phyloP scores from a whole-genome alignment of 345 rosid genomes.

The Dipteronia sinensis region DNA sequence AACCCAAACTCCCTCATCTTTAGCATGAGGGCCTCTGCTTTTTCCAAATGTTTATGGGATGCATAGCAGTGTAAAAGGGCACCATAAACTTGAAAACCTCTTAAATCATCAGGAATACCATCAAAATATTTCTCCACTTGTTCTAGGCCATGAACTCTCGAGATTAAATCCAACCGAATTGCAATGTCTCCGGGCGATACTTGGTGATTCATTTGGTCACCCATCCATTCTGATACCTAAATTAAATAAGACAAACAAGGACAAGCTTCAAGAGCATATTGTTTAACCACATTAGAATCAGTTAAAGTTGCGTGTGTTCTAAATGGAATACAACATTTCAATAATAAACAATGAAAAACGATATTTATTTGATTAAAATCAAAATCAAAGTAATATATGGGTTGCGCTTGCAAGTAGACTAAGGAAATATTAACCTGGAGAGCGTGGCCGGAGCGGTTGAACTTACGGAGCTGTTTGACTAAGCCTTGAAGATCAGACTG shows the following conservation, averaged over 20 bases:
- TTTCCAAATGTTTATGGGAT: constrained; percentile 32
- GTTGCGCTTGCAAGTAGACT: too few species aligned
- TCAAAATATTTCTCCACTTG: constrained; percentile 51
- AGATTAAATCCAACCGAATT: constrained; percentile 50
- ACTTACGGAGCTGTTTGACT: constrained; percentile 43
- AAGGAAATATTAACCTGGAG: constrained; percentile 40
- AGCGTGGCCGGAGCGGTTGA: constrained; percentile 47
- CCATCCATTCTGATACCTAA: constrained; percentile 55
- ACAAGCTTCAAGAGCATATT: too few species aligned
- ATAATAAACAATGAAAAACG: too few species aligned
- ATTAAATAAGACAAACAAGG: not conserved
- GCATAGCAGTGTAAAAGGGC: constrained; percentile 58
- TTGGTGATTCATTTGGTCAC: constrained; percentile 25
- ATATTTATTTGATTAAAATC: not conserved
- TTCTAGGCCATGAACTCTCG: constrained; percentile 46
- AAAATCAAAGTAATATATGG: not conserved
- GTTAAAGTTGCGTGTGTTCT: too few species aligned
- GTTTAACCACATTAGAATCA: too few species aligned
- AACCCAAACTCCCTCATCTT: constrained; percentile 41
- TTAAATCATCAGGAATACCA: constrained; percentile 21
- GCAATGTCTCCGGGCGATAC: constrained; percentile 46
- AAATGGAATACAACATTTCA: too few species aligned
- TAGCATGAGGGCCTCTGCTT: constrained; percentile 46
- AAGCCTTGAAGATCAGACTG: constrained; percentile 31
- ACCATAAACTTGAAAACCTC: constrained; percentile 44